Percentiles rank a stretch among this genome's conserved stretches.
These are phyloP conservation scores for Euphrasia arctica DNA, from an alignment of 305 asterid species.

Conservation along the genomic window DNA sequence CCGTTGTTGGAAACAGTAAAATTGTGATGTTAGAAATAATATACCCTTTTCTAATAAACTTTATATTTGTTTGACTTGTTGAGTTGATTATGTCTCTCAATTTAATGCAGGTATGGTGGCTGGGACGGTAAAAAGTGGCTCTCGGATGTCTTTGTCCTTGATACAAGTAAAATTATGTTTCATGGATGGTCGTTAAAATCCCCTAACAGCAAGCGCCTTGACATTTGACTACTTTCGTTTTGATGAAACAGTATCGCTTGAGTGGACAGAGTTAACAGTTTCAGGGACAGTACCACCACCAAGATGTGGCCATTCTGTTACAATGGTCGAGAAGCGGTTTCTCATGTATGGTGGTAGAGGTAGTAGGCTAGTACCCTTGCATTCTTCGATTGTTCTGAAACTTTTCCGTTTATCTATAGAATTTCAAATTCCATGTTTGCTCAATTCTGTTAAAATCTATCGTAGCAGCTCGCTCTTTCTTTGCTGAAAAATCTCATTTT, in stretches of 20 bases:
- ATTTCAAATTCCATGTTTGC: not conserved
- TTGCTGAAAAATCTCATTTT: conserved; percentile 2
- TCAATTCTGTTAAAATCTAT: not conserved
- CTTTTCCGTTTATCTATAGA: not conserved
- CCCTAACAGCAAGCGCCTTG: conserved; percentile 18
- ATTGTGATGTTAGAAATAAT: conserved; percentile 67
- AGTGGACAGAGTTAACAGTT: conserved; percentile 88
- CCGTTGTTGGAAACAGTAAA: conserved; percentile 86
- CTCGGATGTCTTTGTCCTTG: conserved; percentile 83
- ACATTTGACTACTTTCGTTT: conserved; percentile 22
- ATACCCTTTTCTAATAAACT: conserved; percentile 20
- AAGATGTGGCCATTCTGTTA: conserved; percentile 97
- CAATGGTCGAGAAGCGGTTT: conserved; percentile 92
- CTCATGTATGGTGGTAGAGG: conserved; percentile 98
- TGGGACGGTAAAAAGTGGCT: conserved; percentile 99
- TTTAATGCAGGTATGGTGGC: conserved; percentile 87
- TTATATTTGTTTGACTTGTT: conserved; percentile 20
- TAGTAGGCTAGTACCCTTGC: conserved; percentile 38
- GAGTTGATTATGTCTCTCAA: conserved; percentile 24
- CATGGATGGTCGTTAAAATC: conserved; percentile 1
- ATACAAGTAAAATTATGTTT: conserved; percentile 61
- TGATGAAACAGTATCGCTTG: conserved; percentile 69
- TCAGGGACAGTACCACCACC: conserved; percentile 86
- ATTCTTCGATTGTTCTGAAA: conserved; percentile 19
- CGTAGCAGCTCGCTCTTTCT: not conserved